phyloP scores from a whole-genome alignment of 257 asterid species.

The Solanum verrucosum region DNA sequence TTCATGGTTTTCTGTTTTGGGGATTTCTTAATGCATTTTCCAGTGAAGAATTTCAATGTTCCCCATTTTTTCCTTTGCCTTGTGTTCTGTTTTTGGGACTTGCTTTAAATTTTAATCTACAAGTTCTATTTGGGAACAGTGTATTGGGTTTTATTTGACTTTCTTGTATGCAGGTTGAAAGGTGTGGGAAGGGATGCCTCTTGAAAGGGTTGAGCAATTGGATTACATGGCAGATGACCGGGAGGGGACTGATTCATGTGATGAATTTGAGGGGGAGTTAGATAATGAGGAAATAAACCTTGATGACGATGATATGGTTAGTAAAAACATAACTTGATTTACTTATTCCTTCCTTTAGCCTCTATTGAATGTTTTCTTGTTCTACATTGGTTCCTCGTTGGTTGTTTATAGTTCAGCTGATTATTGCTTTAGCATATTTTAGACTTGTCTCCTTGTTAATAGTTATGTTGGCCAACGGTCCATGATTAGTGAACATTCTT shows the following conservation, averaged over 20 bases:
- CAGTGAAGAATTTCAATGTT: background rate
- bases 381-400: background rate
- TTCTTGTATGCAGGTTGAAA: background rate
- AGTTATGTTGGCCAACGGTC: background rate
- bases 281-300: slow-evolving; percentile 30
- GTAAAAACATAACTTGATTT: slow-evolving; percentile 3
- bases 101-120: background rate
- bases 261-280: slow-evolving; percentile 40
- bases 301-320: slow-evolving; percentile 63
- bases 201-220: slow-evolving; percentile 22
- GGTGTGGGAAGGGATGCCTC: slow-evolving; percentile 16
- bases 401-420: background rate
- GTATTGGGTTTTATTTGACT: background rate
- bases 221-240: slow-evolving; percentile 33
- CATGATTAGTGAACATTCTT: background rate
- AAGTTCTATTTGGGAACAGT: background rate
- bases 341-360: background rate
- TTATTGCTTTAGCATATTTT: background rate
- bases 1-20: background rate
- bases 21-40: background rate
- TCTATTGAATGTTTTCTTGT: background rate
- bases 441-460: background rate
- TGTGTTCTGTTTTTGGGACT: background rate
- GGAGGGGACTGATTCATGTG: slow-evolving; percentile 26
- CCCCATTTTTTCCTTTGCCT: background rate